Evolutionary conservation across 1,139 yeast species (phyloP).

Genomic region (Zygoascus hellenicus): DNA sequence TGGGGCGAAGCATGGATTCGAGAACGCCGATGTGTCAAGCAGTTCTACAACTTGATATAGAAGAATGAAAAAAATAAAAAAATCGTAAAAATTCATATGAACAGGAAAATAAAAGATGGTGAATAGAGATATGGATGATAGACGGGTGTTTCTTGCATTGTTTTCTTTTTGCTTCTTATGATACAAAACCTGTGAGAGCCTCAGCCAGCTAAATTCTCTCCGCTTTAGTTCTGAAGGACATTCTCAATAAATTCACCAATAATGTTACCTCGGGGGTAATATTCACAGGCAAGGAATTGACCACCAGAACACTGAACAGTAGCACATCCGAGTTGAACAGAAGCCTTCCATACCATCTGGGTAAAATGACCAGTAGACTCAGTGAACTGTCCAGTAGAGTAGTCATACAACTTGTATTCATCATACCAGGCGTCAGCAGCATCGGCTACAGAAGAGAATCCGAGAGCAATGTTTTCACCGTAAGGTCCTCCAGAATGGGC

Average conservation of each 20-base stretch:
- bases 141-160: background rate
- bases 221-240: slow-evolving; percentile 32
- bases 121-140: background rate
- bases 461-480: slow-evolving; percentile 88
- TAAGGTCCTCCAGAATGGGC: slow-evolving; percentile 71
- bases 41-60: too few species aligned
- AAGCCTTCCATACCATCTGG: slow-evolving; percentile 73
- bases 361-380: slow-evolving; percentile 68
- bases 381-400: slow-evolving; percentile 38
- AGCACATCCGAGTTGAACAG: slow-evolving; percentile 74
- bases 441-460: slow-evolving; percentile 48
- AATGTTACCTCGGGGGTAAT: slow-evolving; percentile 37
- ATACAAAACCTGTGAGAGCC: background rate
- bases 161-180: background rate
- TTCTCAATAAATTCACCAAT: slow-evolving; percentile 44
- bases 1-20: too few species aligned
- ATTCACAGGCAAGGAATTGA: slow-evolving; percentile 37
- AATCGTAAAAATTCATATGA: background rate
- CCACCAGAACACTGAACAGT: slow-evolving; percentile 33
- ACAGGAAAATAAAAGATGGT: slow-evolving; percentile 2
- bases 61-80: slow-evolving; percentile 3
- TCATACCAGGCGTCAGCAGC: slow-evolving; percentile 82
- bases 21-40: too few species aligned
- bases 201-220: too few species aligned
- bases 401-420: slow-evolving; percentile 54